These are phyloP conservation scores for Tylopilus balloui DNA, from an alignment of 768 basidiomycete species.

Conservation along the genomic window DNA sequence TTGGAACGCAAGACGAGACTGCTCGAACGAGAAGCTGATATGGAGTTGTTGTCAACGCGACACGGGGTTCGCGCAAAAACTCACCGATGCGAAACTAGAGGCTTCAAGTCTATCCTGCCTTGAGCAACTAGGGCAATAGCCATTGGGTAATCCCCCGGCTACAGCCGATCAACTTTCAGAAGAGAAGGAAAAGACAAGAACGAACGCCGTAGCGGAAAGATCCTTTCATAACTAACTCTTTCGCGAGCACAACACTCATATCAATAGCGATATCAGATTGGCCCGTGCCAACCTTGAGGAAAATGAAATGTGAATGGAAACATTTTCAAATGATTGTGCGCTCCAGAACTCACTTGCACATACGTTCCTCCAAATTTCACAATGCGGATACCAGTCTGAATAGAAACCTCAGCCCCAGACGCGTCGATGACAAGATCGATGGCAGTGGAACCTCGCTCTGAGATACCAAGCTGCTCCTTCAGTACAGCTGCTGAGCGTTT, in stretches of 20 bases:
- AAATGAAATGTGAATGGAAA: constrained; percentile 6
- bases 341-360: constrained; percentile 47
- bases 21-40: constrained; percentile 64
- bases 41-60: neutral
- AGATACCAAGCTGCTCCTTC: constrained; percentile 58
- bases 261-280: constrained; percentile 71
- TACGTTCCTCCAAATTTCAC: constrained; percentile 73
- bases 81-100: constrained; percentile 85
- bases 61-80: constrained; percentile 9
- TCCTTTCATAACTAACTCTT: constrained; percentile 80
- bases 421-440: constrained; percentile 91
- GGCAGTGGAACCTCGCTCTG: constrained; percentile 62
- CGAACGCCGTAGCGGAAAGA: constrained; percentile 88
- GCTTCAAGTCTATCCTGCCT: constrained; percentile 81
- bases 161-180: neutral
- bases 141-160: constrained; percentile 83
- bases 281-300: constrained; percentile 80
- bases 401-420: constrained; percentile 88
- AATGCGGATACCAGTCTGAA: constrained; percentile 78
- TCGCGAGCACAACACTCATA: constrained; percentile 60
- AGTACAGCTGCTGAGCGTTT: constrained; percentile 65
- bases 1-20: constrained; percentile 77
- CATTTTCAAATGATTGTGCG: constrained; percentile 3
- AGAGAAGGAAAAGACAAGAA: constrained; percentile 5
- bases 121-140: constrained; percentile 80